Evolutionary conservation across 768 basidiomycete genomes (phyloP).

Genomic region (Vishniacozyma victoriae): DNA sequence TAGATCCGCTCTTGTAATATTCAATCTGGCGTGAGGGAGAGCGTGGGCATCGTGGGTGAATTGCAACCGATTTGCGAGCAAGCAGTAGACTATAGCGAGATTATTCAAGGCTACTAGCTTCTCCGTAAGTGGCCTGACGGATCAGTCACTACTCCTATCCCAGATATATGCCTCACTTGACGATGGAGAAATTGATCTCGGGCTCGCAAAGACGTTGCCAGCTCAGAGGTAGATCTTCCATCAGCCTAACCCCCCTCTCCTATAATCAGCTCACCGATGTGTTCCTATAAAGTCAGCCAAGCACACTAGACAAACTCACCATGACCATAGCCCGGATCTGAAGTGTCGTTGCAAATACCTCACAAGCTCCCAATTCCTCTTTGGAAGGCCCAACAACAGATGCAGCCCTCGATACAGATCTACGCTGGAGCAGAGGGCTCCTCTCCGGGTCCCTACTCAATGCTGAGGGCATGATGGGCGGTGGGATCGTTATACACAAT

Average conservation of each 20-base stretch:
- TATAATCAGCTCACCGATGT: conserved; percentile 1
- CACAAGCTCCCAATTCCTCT: conserved; percentile 5
- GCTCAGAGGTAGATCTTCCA: neutral
- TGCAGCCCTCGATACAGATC: neutral
- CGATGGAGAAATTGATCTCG: conserved; percentile 6
- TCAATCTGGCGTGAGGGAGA: conserved; percentile 17
- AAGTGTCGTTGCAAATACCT: conserved; percentile 13
- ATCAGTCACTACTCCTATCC: conserved; percentile 4
- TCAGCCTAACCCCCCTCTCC: neutral
- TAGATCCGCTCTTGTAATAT: conserved; percentile 18
- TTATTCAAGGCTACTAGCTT: conserved; percentile 10
- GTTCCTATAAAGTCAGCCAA: neutral
- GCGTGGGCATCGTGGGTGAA: conserved; percentile 9
- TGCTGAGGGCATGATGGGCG: too few relatives aligned
- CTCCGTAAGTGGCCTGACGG: conserved; percentile 6
- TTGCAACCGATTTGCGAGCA: conserved; percentile 14
- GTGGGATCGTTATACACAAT: too few relatives aligned
- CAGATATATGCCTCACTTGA: conserved; percentile 1
- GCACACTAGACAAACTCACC: neutral
- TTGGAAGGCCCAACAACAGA: conserved; percentile 3
- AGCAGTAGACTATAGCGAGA: conserved; percentile 11
- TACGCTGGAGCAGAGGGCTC: conserved; percentile 2
- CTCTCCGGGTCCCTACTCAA: conserved; percentile 4
- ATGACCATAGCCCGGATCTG: conserved; percentile 7
- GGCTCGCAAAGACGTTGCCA: neutral